phyloP scores from a whole-genome alignment of 345 rosid genomes.

The Salix purpurea region DNA sequence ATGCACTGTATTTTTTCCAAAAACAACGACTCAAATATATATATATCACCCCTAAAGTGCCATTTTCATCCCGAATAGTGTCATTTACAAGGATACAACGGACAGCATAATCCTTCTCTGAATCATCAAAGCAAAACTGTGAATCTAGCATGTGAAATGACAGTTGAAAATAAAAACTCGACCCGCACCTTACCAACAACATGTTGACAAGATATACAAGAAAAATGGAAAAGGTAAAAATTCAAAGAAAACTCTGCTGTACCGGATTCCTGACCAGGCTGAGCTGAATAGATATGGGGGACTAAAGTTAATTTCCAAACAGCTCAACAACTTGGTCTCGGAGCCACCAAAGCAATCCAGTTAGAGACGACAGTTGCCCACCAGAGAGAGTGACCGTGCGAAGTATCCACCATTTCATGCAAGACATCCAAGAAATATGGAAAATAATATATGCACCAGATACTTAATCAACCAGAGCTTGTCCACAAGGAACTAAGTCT shows the following conservation, averaged over 20 bases:
- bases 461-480: conserved; percentile 47
- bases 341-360: conserved; percentile 14
- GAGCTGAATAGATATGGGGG: background rate
- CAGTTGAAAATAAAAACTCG: background rate
- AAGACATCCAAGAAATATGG: conserved; percentile 1
- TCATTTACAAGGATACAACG: conserved; percentile 27
- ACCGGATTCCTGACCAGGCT: conserved; percentile 4
- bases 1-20: background rate
- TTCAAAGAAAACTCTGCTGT: background rate
- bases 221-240: background rate
- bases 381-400: background rate
- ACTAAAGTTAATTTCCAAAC: background rate
- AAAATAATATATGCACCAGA: background rate
- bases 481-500: conserved; percentile 77
- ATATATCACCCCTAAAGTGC: conserved; percentile 1
- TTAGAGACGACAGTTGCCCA: background rate
- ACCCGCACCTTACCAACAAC: conserved; percentile 8
- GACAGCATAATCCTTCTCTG: background rate
- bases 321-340: conserved; percentile 7
- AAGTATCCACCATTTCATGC: background rate
- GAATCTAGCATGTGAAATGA: conserved; percentile 10
- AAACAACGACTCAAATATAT: background rate
- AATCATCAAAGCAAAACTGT: conserved; percentile 16
- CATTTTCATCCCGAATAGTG: conserved; percentile 5
- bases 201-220: conserved; percentile 17